These are phyloP conservation scores for Reticulascus tulasneorum DNA, from an alignment of 2,329 filamentous ascomycete genomes.

Conservation along the genomic window DNA sequence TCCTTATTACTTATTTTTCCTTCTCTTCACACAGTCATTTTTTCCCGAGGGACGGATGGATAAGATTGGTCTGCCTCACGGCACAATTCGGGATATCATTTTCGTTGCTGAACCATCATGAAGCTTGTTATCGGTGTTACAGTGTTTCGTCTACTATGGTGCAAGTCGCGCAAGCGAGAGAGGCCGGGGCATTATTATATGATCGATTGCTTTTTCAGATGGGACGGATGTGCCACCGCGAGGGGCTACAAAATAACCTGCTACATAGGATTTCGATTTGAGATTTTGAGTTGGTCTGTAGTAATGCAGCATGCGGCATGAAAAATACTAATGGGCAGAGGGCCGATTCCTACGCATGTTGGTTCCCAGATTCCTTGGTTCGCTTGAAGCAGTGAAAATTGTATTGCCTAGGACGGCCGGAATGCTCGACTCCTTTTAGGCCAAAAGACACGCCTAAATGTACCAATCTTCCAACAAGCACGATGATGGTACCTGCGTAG, in stretches of 20 bases:
- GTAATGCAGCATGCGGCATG: too few relatives aligned
- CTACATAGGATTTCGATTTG: too few relatives aligned
- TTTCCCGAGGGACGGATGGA: conserved; percentile 15
- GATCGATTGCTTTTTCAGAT: background rate
- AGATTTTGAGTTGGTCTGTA: too few relatives aligned
- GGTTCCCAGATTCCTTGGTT: too few relatives aligned
- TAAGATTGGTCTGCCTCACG: conserved; percentile 32
- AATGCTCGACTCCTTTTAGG: too few relatives aligned
- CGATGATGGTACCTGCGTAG: too few relatives aligned
- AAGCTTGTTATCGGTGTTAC: background rate
- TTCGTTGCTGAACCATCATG: background rate
- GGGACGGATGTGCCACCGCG: conserved; percentile 1
- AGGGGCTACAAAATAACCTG: conserved; percentile 1
- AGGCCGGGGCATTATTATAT: conserved; percentile 7
- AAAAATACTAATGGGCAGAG: too few relatives aligned
- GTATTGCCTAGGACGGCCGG: too few relatives aligned
- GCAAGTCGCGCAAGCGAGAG: conserved; percentile 11
- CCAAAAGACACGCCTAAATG: too few relatives aligned
- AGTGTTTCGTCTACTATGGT: background rate
- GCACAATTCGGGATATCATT: conserved; percentile 21
- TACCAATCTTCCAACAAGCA: too few relatives aligned
- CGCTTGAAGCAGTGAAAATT: too few relatives aligned
- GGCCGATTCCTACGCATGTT: too few relatives aligned
- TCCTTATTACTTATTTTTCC: conserved; percentile 5
- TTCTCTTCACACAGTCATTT: conserved; percentile 13